These are phyloP conservation scores for Penicillium parvum DNA, from an alignment of 495 filamentous ascomycete species.

Conservation along the genomic window DNA sequence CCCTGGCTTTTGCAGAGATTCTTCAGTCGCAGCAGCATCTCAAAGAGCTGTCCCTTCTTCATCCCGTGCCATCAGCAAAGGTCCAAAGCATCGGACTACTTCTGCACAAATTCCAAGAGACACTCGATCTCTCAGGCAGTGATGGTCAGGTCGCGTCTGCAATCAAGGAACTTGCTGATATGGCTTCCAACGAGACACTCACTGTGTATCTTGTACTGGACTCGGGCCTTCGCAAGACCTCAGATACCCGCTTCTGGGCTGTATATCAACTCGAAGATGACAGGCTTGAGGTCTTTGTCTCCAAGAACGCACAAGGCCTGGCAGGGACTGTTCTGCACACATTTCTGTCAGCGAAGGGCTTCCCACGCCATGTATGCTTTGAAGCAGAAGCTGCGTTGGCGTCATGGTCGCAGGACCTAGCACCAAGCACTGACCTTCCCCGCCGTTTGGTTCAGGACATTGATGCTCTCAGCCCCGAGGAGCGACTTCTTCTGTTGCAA, in stretches of 20 bases:
- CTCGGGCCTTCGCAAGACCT: conserved; percentile 49
- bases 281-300: conserved; percentile 47
- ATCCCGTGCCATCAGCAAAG: conserved; percentile 35
- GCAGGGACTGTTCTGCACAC: conserved; percentile 52
- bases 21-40: conserved; percentile 48
- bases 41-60: conserved; percentile 42
- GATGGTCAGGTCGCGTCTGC: conserved; percentile 19
- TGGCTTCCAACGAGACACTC: conserved; percentile 27
- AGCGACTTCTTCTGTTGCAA: conserved; percentile 47
- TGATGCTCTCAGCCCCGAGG: conserved; percentile 48
- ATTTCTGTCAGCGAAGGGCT: conserved; percentile 48
- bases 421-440: conserved; percentile 36
- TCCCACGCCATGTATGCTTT: conserved; percentile 49
- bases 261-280: conserved; percentile 46
- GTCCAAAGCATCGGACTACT: conserved; percentile 32
- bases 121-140: conserved; percentile 10
- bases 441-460: conserved; percentile 49
- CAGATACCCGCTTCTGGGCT: conserved; percentile 51
- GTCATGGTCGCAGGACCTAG: conserved; percentile 33
- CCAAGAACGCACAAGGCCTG: conserved; percentile 50
- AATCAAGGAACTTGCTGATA: conserved; percentile 31
- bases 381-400: conserved; percentile 45
- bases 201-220: conserved; percentile 47
- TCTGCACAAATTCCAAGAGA: conserved; percentile 31
- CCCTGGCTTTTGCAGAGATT: conserved; percentile 44